Conservation (phyloP, 768 basidiomycete genomes). For the Asterophora lycoperdoides region DNA sequence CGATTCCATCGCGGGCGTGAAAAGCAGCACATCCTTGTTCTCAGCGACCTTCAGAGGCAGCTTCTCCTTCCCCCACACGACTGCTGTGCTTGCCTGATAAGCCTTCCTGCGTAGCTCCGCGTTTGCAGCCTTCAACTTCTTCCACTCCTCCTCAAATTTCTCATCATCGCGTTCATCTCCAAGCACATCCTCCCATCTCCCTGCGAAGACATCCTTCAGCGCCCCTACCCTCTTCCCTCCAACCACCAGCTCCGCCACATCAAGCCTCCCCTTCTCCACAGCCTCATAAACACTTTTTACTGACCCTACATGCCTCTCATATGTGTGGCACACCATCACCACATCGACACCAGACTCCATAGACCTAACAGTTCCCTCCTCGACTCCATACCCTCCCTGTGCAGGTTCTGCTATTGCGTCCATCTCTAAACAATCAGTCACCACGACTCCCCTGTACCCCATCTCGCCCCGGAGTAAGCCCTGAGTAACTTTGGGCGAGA, state of each 20-base stretch:
- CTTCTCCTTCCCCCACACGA: constrained; percentile 39
- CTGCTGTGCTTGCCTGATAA: constrained; percentile 44
- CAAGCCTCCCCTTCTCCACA: constrained; percentile 39
- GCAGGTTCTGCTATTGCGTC: constrained; percentile 55
- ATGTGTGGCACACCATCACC: constrained; percentile 72
- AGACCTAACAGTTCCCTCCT: constrained; percentile 51
- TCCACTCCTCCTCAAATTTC: constrained; percentile 27
- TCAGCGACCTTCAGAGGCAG: constrained; percentile 32
- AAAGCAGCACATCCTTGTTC: constrained; percentile 33
- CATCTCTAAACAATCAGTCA: constrained; percentile 79
- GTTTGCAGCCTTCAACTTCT: constrained; percentile 35
- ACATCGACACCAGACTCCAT: constrained; percentile 65
- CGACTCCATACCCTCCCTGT: constrained; percentile 47
- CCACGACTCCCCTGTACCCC: constrained; percentile 54
- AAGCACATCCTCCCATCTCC: constrained; percentile 40
- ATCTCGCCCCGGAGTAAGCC: constrained; percentile 48
- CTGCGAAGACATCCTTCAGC: constrained; percentile 50
- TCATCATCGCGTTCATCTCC: constrained; percentile 22
- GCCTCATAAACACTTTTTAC: constrained; percentile 50
- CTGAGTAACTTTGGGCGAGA: constrained; percentile 49
- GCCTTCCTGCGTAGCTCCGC: constrained; percentile 38
- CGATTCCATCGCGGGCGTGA: constrained; percentile 56
- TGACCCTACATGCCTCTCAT: constrained; percentile 48
- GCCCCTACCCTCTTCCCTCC: constrained; percentile 43
- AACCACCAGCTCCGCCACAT: constrained; percentile 30